Evolutionary conservation across 129 eudicot species (phyloP).

Genomic region (Mikania micrantha): DNA sequence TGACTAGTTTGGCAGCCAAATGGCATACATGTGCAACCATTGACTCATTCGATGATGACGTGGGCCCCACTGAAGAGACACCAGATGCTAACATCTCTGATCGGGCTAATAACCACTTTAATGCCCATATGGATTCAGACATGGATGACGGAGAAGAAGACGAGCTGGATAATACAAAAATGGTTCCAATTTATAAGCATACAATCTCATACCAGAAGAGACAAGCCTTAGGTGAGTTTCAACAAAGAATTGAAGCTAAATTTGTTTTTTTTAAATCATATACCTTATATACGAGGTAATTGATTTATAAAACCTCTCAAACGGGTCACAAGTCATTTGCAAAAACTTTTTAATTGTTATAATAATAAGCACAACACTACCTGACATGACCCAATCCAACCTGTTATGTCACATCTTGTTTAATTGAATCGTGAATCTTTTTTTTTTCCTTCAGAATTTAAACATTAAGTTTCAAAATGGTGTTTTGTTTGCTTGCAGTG

Average conservation of each 20-base stretch:
- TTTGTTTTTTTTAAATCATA: not conserved
- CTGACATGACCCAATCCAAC: not conserved
- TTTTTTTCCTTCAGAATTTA: not conserved
- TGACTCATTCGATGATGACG: constrained; percentile 42
- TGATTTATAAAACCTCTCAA: not conserved
- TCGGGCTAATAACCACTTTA: constrained; percentile 15
- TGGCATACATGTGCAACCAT: constrained; percentile 90
- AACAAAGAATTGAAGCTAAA: not conserved
- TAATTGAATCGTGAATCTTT: not conserved
- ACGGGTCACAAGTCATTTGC: no score
- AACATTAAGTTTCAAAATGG: not conserved
- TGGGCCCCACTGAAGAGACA: constrained; percentile 34
- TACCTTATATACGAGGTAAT: not conserved
- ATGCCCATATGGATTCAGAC: constrained; percentile 39
- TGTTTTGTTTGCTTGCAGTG: constrained; percentile 45
- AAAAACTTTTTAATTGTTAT: no score
- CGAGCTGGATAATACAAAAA: constrained; percentile 60
- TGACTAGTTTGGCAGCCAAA: constrained; percentile 80
- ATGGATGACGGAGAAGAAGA: constrained; percentile 81
- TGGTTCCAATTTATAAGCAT: constrained; percentile 49
- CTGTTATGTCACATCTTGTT: not conserved
- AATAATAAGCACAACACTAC: not conserved
- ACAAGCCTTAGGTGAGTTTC: constrained; percentile 70
- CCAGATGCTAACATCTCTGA: constrained; percentile 21
- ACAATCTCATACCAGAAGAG: constrained; percentile 80